Evolutionary conservation across 352 stramenopile genomes (phyloP), one percentile per base, ranked within the genome.

Genomic region (Blastocystis sp.): DNA sequence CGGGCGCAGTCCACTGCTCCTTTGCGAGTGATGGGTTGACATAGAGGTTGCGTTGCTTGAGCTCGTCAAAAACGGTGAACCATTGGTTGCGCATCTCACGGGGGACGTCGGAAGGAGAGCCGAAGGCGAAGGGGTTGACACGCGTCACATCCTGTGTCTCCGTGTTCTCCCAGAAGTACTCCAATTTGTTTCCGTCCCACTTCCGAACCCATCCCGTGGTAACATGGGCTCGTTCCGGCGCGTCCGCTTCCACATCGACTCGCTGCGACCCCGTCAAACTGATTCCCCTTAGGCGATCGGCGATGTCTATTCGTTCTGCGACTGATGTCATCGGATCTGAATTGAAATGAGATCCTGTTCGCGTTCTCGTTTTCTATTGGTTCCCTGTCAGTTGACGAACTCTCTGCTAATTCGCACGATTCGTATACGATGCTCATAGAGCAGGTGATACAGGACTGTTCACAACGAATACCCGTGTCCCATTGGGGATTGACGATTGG

Each of bases 111-210:
- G 21, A 33, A 33, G 71, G 71, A 66, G 12, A 50, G n/a, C 12
- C 45, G 66, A 66, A 81, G 6, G 19, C 12, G 26, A 81, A 81
- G 3, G 71, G 71, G 37, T 81, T 67, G 10, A 9, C 2, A 29
- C 24, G 10, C 9, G 31, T 31, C 19, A 31, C n/a, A 4, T 51
- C 39, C 10, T 24, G 19, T 12, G 35, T 81, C 41, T 63, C 13
- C 33, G 26, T 16, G 16, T 81, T 81, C 19, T 35, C 21, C 71
- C 71, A 81, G 35, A 81, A 50, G 33, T 81, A 81, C 37, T 63
- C 21, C 2, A n/a, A 16, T 3, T 63, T 62, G 35, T 63, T 13
- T 10, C 16, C 19, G n/a, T 81, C 71, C 29, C 50, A 81, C 26
- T 63, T 45, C 26, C 71, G 39, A 66, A 39, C 37, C 71, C 71